Base-by-base conservation (phyloP, 2,329 filamentous ascomycete species). In the Alternaria triticina region DNA sequence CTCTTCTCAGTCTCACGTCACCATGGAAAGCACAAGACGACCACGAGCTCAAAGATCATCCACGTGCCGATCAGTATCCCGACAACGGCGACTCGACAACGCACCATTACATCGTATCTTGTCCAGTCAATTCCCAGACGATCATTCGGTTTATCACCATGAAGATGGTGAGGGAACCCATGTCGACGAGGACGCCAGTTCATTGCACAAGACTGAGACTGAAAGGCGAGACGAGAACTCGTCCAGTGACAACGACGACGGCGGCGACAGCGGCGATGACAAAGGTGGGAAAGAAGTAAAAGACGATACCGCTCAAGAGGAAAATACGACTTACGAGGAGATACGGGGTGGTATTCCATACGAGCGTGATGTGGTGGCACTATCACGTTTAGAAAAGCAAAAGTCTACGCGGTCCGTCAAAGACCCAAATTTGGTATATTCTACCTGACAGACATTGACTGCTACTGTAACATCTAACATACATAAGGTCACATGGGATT, bases 401-500 rank as follows among this genome's bases (percentile, higher is more conserved):
- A 73, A 70, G 44, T 70, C 70, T 6, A 63, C 59, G 3, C 59
- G 51, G 22, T 74, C 74, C n/a, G 46, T 72, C 22, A 74, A 67
- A 57, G 77, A 81, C 57, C 73, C 76, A 1, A 77, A 80, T 54
- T 62, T 80, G 23, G 78, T 79, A 52, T 45, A 69, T 62, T 13
- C 25, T 30, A 3, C 13, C 13, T 55, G 6, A 36, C 28, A 30
- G 27, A 12, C 36, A n/a, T 28, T 44, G 15, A 43, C 40, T 25
- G 23, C 28, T 44, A 49, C 1, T 20, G 12, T 22, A 17, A 10
- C 22, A 22, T 43, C 59, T 71, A 30, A 74, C 60, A 47, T 33
- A 0, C 0, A 17, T 20, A 47, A 77, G 77, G 82, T 85, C 1
- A 81, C 79, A 1, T 85, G 83, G 83, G 83, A 84, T 59, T 78